phyloP scores from a whole-genome alignment of 1,284 basidiomycete genomes.

The Malassezia furfur region DNA sequence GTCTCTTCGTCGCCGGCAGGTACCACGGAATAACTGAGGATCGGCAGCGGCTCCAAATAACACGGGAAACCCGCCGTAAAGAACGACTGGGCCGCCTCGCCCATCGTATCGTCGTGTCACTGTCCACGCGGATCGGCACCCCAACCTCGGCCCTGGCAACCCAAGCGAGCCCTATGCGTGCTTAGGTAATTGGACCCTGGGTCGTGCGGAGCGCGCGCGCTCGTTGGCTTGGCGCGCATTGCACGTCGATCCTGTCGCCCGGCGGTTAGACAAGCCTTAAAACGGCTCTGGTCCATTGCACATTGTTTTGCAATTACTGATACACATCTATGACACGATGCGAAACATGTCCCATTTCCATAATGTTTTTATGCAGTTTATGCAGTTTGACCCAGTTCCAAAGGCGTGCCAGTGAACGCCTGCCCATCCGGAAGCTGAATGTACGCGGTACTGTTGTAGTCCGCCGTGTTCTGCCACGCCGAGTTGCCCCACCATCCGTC shows the following conservation, averaged over 20 bases:
- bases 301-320: too few species aligned
- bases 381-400: not conserved
- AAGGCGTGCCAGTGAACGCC: not conserved
- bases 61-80: conserved; percentile 42
- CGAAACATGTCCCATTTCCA: too few species aligned
- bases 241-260: too few species aligned
- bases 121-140: not conserved
- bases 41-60: conserved; percentile 35
- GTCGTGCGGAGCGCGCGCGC: too few species aligned
- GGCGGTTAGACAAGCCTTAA: too few species aligned
- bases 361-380: not conserved
- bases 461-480: conserved; percentile 5
- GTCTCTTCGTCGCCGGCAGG: conserved; percentile 14
- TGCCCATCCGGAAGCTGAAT: not conserved
- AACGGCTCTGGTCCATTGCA: too few species aligned
- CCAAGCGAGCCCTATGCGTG: too few species aligned
- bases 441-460: not conserved
- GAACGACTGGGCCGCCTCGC: conserved; percentile 8
- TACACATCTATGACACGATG: too few species aligned
- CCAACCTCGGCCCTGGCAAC: too few species aligned
- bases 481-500: conserved; percentile 16
- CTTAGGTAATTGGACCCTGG: too few species aligned
- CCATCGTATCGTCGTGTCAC: not conserved
- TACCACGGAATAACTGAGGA: conserved; percentile 25
- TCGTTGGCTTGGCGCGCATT: too few species aligned